Conservation (phyloP, 2,329 filamentous ascomycete species). For the Diplodia mutila region DNA sequence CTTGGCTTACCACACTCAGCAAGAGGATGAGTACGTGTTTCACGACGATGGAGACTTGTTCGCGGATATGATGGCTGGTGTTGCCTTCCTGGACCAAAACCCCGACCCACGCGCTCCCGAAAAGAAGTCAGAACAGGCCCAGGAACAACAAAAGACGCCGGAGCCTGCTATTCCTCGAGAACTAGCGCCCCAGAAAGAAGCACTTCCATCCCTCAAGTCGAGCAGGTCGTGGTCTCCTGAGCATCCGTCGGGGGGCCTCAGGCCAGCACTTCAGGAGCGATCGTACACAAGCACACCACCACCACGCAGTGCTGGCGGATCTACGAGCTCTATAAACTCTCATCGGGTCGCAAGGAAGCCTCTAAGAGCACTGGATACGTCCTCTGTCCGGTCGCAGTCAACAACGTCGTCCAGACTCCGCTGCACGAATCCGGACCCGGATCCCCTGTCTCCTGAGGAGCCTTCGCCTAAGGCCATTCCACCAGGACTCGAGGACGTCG, state of each 20-base stretch:
- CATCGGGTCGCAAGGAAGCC: background rate
- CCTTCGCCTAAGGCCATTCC: conserved; percentile 25
- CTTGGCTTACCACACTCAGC: background rate
- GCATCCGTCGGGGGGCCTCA: background rate
- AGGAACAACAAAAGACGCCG: background rate
- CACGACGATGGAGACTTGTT: conserved; percentile 8
- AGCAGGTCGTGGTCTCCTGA: conserved; percentile 17
- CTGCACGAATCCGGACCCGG: conserved; percentile 10
- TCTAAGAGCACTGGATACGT: conserved; percentile 1
- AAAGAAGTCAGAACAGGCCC: background rate
- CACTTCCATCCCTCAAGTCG: background rate
- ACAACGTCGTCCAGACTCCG: background rate
- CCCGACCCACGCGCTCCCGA: background rate
- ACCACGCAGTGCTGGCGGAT: background rate
- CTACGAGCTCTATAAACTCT: background rate
- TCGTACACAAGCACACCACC: background rate
- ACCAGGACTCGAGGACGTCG: conserved; percentile 39
- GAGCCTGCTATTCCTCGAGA: background rate
- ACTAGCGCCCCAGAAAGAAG: background rate
- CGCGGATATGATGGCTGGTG: conserved; percentile 20
- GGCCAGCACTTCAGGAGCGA: conserved; percentile 1
- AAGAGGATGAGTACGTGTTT: conserved; percentile 13
- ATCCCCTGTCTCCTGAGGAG: conserved; percentile 23
- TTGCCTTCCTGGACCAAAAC: conserved; percentile 12
- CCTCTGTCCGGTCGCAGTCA: conserved; percentile 6